Evolutionary conservation across 2,329 filamentous ascomycete genomes (phyloP).

Genomic region (Westerdykella aurantiaca): DNA sequence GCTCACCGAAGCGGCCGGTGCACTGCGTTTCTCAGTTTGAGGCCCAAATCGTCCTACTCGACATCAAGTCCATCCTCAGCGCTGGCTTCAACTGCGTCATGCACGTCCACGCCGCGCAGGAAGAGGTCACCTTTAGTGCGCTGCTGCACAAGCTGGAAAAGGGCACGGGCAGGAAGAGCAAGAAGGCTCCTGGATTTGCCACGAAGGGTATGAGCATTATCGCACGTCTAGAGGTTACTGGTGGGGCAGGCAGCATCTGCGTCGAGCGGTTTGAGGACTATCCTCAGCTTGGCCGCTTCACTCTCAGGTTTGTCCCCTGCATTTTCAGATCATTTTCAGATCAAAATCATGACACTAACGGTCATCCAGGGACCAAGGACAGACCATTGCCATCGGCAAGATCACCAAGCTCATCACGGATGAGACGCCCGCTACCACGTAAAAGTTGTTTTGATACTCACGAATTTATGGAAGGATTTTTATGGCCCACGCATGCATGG

Average conservation of each 20-base stretch:
- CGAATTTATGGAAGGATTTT: too few species aligned
- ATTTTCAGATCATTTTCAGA: neutral
- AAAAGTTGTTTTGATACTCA: too few species aligned
- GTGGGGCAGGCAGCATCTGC: constrained; percentile 80
- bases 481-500: too few species aligned
- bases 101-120: constrained; percentile 94
- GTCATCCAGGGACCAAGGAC: constrained; percentile 57
- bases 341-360: constrained; percentile 19
- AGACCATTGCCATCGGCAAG: constrained; percentile 99
- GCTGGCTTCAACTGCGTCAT: constrained; percentile 97
- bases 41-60: constrained; percentile 91
- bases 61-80: constrained; percentile 87
- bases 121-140: constrained; percentile 87
- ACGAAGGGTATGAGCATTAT: constrained; percentile 81
- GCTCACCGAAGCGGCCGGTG: constrained; percentile 87
- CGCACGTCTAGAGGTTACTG: constrained; percentile 80
- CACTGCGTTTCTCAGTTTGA: constrained; percentile 88
- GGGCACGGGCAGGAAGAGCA: constrained; percentile 88
- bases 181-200: constrained; percentile 85
- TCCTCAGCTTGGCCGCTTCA: constrained; percentile 54
- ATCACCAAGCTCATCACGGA: constrained; percentile 76
- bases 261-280: constrained; percentile 95
- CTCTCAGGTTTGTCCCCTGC: constrained; percentile 18
- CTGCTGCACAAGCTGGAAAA: constrained; percentile 94
- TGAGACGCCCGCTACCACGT: neutral